Evolutionary conservation across 164 flowering plant genomes (phyloP), one percentile per base, ranked within the genome.

Genomic region (Dillenia turbinata): DNA sequence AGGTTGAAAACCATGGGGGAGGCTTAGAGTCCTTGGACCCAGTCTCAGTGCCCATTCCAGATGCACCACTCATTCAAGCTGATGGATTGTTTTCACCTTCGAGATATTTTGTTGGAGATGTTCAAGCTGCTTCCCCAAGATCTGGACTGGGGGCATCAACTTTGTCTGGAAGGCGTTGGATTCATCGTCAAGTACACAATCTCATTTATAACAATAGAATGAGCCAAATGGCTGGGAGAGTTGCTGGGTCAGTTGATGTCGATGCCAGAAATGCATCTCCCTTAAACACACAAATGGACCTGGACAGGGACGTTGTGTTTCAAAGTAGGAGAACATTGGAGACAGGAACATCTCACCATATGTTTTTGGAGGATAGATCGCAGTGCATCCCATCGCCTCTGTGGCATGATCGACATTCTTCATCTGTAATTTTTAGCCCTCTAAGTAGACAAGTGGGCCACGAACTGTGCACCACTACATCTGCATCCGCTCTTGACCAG

Each of bases 81-180:
- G 53, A 63, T 57, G 83, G 73, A 54, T 52, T 49, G 60, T 54
- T 71, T 52, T 61, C 75, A 13, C 82, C 90, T 57, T 86, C 94
- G 17, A 77, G 90, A 64, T 70, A 70, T 59, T 49, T 61, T 57
- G 62, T 65, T 47, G 77, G 78, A 49, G 82, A 71, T 69, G 56
- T 50, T 60, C 83, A 70, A 60, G 74, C 64, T 48, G 47, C 74
- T 62, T 81, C 92, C 49, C 96, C 89, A 14, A 58, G 65, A 51
- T 67, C 89, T 59, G 92, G 86, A 54, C 59, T 66, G 24, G 96
- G 87, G 15, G 87, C 83, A 49, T 74, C 86, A 51, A 92, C 99
- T 62, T 66, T 95, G 44, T 78, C 79, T 22, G 88, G 83, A 33
- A 83, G 99, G 57, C 88, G 98, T 3, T 63, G 79, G 73, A 66